A percentile compares a stretch with the other conserved stretches of the same genome.
Evolutionary conservation across 2,329 filamentous ascomycete genomes (phyloP).

Genomic region (Aureobasidium musti): DNA sequence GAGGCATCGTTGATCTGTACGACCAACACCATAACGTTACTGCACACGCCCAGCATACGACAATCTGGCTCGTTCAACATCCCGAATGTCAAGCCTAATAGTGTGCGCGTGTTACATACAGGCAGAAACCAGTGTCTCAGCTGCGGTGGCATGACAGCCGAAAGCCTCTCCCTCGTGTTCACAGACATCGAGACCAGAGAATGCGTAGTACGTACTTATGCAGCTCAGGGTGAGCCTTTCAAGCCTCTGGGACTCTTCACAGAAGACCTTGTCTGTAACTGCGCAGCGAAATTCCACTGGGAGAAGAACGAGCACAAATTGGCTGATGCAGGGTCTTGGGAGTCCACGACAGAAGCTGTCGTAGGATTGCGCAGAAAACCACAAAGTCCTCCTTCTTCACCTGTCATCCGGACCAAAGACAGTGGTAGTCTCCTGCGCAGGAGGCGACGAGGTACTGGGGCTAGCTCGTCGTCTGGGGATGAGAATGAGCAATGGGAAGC

Average conservation of each 20-base stretch:
- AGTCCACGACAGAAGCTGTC: conserved; percentile 60
- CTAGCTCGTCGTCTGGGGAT: conserved; percentile 6
- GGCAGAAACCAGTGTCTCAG: conserved; percentile 11
- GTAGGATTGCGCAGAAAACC: conserved; percentile 58
- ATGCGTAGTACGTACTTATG: conserved; percentile 66
- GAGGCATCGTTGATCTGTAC: conserved; percentile 26
- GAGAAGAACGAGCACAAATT: conserved; percentile 57
- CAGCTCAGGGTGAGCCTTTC: conserved; percentile 55
- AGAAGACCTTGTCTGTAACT: conserved; percentile 37
- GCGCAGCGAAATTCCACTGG: conserved; percentile 45
- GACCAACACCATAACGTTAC: conserved; percentile 14
- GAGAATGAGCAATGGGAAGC: conserved; percentile 54
- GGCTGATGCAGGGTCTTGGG: conserved; percentile 66
- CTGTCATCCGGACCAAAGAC: conserved; percentile 28
- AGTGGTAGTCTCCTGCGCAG: conserved; percentile 28
- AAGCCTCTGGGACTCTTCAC: conserved; percentile 58
- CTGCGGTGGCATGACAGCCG: conserved; percentile 44
- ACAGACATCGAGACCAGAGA: conserved; percentile 60
- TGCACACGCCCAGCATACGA: conserved; percentile 16
- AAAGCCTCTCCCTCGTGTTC: conserved; percentile 66
- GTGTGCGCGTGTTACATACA: conserved; percentile 60
- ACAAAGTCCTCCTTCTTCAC: conserved; percentile 35
- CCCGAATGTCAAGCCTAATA: conserved; percentile 63
- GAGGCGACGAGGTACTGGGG: conserved; percentile 21
- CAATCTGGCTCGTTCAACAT: conserved; percentile 50